Base-by-base conservation (phyloP, 768 basidiomycete species). In the Hortiboletus flavorubellus region DNA sequence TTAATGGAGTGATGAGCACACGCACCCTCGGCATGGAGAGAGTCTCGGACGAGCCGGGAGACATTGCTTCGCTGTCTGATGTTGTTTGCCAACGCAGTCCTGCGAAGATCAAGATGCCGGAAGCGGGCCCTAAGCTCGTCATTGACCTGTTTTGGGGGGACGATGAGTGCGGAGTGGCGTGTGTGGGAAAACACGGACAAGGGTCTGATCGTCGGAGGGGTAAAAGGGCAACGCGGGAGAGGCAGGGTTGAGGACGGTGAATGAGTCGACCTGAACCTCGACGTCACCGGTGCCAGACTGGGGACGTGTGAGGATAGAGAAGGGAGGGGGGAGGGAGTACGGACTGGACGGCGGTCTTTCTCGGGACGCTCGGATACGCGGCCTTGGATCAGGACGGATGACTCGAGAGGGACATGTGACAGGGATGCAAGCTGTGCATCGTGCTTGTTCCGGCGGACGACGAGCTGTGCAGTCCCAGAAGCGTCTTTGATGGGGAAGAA, bases 401-500 rank as follows among this genome's bases (percentile, higher is more conserved):
- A 93, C 69, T 96, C 91, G 51, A 85, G 72, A 53, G 92, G 88
- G 33, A 90, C 75, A 38, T 76, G 72, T 49, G 84, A 78, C 59
- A 94, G 80, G 38, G 70, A 58, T 23, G 75, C 66, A 47, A 80
- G 69, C 54, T 67, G 35, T 44, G n/a, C 49, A 47, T 58, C 34
- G 50, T 23, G 59, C 7, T 71, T 59, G 58, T 75, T 64, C 60
- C 82, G 79, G 66, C 81, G 72, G 42, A 83, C 79, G 67, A 92
- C 80, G 55, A 98, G 85, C 72, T 98, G 94, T 3, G 87, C 82
- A 0, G 79, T 82, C 35, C 91, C 90, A 59, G 79, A 79, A 41
- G 85, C 78, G 71, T 95, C 93, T 64, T 83, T 88, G 68, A 97
- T 80, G 33, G 86, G 86, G 75, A 89, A 92, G 77, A 98, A 98